Conservation (phyloP, 441 rosid genomes). For the Theobroma grandiflorum region DNA sequence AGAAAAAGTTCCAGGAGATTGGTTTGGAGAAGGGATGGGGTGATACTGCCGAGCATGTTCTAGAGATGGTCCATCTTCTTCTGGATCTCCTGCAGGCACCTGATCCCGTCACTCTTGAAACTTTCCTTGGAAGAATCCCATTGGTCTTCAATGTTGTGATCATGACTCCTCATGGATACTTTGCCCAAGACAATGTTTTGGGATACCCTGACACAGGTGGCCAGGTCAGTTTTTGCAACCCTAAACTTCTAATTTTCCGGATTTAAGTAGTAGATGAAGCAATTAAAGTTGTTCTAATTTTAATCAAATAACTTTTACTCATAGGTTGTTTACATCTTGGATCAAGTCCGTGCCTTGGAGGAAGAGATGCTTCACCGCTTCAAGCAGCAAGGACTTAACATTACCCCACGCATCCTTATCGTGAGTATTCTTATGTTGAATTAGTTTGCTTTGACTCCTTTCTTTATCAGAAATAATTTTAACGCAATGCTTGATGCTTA, state of each 20-base stretch:
- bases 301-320: slow-evolving; percentile 6
- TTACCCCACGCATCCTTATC: slow-evolving; percentile 86
- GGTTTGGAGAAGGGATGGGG: slow-evolving; percentile 99
- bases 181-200: slow-evolving; percentile 93
- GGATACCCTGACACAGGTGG: slow-evolving; percentile 99
- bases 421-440: slow-evolving; percentile 47
- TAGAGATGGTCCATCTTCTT: slow-evolving; percentile 85
- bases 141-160: slow-evolving; percentile 94
- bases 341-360: slow-evolving; percentile 97
- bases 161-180: slow-evolving; percentile 93
- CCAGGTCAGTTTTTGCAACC: slow-evolving; percentile 59
- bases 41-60: slow-evolving; percentile 74
- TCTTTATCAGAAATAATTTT: neutral
- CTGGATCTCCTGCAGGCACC: slow-evolving; percentile 97
- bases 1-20: slow-evolving; percentile 78
- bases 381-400: slow-evolving; percentile 87
- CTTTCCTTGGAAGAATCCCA: slow-evolving; percentile 84
- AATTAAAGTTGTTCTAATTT: neutral
- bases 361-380: slow-evolving; percentile 85
- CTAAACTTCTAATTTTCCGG: neutral
- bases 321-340: slow-evolving; percentile 95
- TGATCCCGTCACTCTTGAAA: slow-evolving; percentile 89
- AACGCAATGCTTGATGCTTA: slow-evolving; percentile 10
- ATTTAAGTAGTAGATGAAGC: neutral
- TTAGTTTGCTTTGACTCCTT: neutral